Evolutionary conservation across 192 early-diverging fungal species (phyloP).

Genomic region (Jimgerdemannia lactiflua): DNA sequence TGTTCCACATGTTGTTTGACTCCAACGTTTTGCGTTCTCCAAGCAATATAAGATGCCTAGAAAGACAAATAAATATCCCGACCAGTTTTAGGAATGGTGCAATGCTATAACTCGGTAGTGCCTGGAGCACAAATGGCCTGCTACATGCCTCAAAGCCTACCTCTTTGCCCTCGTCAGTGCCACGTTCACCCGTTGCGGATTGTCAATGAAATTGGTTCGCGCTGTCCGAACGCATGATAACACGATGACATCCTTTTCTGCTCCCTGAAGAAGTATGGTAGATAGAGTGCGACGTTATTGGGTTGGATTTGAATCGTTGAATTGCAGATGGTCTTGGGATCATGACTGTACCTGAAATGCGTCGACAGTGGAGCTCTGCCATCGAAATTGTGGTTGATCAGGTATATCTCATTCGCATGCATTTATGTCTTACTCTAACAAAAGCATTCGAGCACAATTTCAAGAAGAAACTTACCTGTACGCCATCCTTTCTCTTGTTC

Average conservation of each 20-base stretch:
- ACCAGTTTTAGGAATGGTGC: too few relatives aligned
- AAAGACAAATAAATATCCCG: too few relatives aligned
- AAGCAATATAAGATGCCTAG: slow-evolving; percentile 59
- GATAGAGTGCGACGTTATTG: background rate
- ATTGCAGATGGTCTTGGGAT: background rate
- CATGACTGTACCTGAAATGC: slow-evolving; percentile 50
- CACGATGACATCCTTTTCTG: slow-evolving; percentile 75
- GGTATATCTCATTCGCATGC: background rate
- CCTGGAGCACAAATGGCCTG: too few relatives aligned
- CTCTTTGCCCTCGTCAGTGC: slow-evolving; percentile 70
- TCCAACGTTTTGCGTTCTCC: slow-evolving; percentile 43
- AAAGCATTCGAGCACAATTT: background rate
- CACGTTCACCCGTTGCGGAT: slow-evolving; percentile 67
- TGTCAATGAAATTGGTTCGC: slow-evolving; percentile 61
- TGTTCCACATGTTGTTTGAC: slow-evolving; percentile 24
- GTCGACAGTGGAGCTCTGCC: slow-evolving; percentile 64
- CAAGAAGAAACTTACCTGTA: slow-evolving; percentile 11
- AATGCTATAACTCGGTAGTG: too few relatives aligned
- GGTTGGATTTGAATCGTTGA: background rate
- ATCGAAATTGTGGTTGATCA: background rate
- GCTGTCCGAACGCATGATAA: slow-evolving; percentile 61
- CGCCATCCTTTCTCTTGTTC: slow-evolving; percentile 27
- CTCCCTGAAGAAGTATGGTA: slow-evolving; percentile 45
- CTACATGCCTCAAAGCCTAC: slow-evolving; percentile 16
- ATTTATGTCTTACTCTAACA: too few relatives aligned